Percentiles rank a stretch among this genome's conserved stretches.
Evolutionary conservation across 768 basidiomycete species (phyloP).

Genomic region (Royoungia palumana): DNA sequence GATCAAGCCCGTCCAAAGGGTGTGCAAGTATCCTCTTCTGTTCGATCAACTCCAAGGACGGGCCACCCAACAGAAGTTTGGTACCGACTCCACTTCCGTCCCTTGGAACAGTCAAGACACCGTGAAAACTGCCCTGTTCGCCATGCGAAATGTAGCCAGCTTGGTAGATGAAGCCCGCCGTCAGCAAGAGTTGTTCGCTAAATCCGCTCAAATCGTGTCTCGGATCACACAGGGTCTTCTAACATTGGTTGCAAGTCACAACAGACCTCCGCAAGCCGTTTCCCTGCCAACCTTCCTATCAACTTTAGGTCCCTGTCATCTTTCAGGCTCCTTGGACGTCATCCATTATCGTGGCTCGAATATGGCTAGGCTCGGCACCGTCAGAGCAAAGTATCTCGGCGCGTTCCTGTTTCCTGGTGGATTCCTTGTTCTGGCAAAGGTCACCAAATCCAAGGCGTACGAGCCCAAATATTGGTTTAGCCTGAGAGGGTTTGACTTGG

Average conservation of each 20-base stretch:
- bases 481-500: slow-evolving; percentile 66
- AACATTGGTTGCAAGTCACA: slow-evolving; percentile 23
- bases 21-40: slow-evolving; percentile 93
- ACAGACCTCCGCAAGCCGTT: slow-evolving; percentile 33
- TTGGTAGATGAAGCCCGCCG: slow-evolving; percentile 81
- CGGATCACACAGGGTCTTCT: slow-evolving; percentile 49
- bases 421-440: slow-evolving; percentile 85
- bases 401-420: slow-evolving; percentile 86
- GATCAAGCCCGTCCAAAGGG: slow-evolving; percentile 95
- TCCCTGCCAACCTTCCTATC: slow-evolving; percentile 58
- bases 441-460: slow-evolving; percentile 74
- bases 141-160: slow-evolving; percentile 73
- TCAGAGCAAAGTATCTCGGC: slow-evolving; percentile 83
- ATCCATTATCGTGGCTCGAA: slow-evolving; percentile 61
- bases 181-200: slow-evolving; percentile 57
- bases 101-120: slow-evolving; percentile 7
- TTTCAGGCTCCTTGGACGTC: slow-evolving; percentile 87
- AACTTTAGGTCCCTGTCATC: slow-evolving; percentile 72
- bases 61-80: background rate
- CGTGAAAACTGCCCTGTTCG: slow-evolving; percentile 49
- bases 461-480: slow-evolving; percentile 89
- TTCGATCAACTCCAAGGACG: slow-evolving; percentile 61
- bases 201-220: slow-evolving; percentile 65
- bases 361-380: slow-evolving; percentile 42
- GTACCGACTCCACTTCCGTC: background rate